Conservation (phyloP, 202 grass and related monocot species). For the Zoysia matrella region DNA sequence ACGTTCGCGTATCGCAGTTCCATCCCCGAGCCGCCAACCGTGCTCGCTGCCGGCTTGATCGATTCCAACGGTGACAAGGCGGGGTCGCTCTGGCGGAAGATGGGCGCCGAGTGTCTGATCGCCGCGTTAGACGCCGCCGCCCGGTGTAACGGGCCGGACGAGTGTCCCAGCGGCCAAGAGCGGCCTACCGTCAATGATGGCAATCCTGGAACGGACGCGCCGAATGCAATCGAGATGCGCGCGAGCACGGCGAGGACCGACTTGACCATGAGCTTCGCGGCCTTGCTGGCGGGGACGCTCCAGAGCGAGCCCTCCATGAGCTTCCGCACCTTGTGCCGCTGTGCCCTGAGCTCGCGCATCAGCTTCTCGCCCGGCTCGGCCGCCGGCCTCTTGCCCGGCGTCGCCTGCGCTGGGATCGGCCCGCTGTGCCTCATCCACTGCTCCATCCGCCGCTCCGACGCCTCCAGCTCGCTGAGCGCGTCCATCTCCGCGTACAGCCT, state of each 20-base stretch:
- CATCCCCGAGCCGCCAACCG: too few species aligned
- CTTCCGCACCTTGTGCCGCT: too few species aligned
- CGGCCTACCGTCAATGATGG: conserved; percentile 29
- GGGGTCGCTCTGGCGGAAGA: conserved; percentile 47
- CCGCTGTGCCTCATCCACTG: too few species aligned
- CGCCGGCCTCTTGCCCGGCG: too few species aligned
- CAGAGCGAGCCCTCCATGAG: too few species aligned
- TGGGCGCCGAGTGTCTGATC: conserved; percentile 71
- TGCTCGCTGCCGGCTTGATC: conserved; percentile 38
- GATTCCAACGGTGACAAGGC: background rate
- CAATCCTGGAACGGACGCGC: conserved; percentile 55
- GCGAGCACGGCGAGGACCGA: conserved; percentile 56
- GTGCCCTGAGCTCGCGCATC: too few species aligned
- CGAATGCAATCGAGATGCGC: conserved; percentile 62
- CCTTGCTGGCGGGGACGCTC: too few species aligned
- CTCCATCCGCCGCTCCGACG: too few species aligned
- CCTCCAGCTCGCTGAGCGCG: too few species aligned
- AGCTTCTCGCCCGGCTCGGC: too few species aligned
- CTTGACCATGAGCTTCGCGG: too few species aligned
- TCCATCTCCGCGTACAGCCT: background rate
- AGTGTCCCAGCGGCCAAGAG: conserved; percentile 33
- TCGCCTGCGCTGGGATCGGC: too few species aligned
- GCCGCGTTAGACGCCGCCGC: background rate
- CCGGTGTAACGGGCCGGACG: background rate
- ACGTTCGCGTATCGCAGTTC: conserved; percentile 64